A percentile compares a stretch with the other conserved stretches of the same genome.
Evolutionary conservation across 1,139 yeast species (phyloP).

Genomic region (Meyerozyma elateridarum): DNA sequence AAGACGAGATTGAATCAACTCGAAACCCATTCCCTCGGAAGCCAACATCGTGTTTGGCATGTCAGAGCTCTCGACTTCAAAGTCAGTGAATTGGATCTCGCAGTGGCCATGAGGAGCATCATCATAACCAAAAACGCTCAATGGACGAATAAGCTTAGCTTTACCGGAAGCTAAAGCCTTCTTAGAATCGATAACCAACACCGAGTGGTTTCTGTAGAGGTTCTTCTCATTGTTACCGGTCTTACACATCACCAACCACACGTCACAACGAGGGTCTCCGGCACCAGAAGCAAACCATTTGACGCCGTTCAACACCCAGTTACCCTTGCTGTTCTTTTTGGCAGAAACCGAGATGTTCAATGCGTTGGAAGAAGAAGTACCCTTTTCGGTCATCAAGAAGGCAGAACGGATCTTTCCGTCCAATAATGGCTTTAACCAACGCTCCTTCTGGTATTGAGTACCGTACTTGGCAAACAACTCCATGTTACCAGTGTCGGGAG

Average conservation of each 20-base stretch:
- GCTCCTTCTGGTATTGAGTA: conserved; percentile 43
- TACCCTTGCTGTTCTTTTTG: conserved; percentile 35
- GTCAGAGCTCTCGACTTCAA: conserved; percentile 42
- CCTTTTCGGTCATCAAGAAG: conserved; percentile 67
- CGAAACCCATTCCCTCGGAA: conserved; percentile 59
- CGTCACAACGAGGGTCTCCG: conserved; percentile 61
- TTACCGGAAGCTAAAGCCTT: conserved; percentile 48
- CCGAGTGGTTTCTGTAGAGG: conserved; percentile 53
- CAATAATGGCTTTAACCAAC: conserved; percentile 54
- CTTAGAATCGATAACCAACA: conserved; percentile 53
- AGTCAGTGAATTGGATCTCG: conserved; percentile 53
- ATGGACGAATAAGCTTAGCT: conserved; percentile 50
- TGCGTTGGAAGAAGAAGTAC: conserved; percentile 64
- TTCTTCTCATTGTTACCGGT: conserved; percentile 34
- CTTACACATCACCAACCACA: conserved; percentile 67
- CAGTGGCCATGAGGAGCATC: conserved; percentile 77
- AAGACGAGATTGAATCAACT: conserved; percentile 62
- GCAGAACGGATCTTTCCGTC: conserved; percentile 62
- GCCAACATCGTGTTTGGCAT: conserved; percentile 40
- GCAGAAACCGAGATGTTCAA: conserved; percentile 56
- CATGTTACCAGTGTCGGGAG: conserved; percentile 79
- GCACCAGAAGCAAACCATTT: conserved; percentile 80
- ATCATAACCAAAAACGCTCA: conserved; percentile 58
- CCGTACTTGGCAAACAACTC: conserved; percentile 64
- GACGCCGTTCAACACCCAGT: conserved; percentile 57